Conservation (phyloP, 2,329 filamentous ascomycete species). For the Nemania serpens region DNA sequence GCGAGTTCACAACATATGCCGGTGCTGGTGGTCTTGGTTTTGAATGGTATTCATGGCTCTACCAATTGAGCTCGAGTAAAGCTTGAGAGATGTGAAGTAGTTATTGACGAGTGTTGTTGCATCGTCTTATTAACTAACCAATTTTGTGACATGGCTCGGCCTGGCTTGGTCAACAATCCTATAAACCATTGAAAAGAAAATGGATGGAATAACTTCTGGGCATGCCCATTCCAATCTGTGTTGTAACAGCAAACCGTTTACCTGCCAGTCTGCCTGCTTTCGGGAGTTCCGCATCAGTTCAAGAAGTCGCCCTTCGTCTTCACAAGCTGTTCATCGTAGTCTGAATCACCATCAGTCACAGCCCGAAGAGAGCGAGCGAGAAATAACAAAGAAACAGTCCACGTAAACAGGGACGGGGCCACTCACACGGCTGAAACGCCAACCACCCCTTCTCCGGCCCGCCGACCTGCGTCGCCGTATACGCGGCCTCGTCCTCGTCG, state of each 20-base stretch:
- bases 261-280: neutral
- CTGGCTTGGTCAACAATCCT: too few species aligned
- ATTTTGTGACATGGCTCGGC: neutral
- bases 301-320: constrained; percentile 32
- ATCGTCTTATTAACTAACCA: neutral
- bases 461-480: constrained; percentile 36
- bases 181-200: neutral
- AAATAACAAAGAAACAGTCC: neutral
- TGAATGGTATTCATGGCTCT: too few species aligned
- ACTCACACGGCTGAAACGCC: constrained; percentile 37
- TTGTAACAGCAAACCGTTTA: neutral
- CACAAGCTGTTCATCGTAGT: constrained; percentile 31
- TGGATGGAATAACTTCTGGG: neutral
- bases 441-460: constrained; percentile 42
- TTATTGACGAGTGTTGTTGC: neutral
- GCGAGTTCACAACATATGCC: neutral
- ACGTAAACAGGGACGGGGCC: neutral
- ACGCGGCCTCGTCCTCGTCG: constrained; percentile 38
- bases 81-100: neutral
- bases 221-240: neutral
- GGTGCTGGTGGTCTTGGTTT: too few species aligned
- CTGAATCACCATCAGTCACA: constrained; percentile 11
- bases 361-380: neutral
- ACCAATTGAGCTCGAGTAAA: too few species aligned
- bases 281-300: constrained; percentile 10